These are phyloP conservation scores for Talaromyces liani DNA, from an alignment of 495 filamentous ascomycete genomes.

Conservation along the genomic window DNA sequence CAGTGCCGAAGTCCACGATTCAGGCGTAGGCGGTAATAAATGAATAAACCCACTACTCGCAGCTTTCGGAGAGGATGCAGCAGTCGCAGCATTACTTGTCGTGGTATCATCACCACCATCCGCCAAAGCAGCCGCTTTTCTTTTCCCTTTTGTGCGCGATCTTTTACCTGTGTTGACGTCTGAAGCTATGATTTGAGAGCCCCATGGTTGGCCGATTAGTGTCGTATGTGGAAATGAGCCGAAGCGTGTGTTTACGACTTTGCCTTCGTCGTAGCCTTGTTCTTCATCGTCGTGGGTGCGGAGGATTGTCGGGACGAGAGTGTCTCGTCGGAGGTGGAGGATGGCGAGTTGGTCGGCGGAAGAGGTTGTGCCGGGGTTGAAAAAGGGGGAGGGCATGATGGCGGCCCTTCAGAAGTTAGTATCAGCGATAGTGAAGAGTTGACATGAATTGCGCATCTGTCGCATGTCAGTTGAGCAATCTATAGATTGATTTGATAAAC, in stretches of 20 bases:
- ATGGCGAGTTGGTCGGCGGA: slow-evolving; percentile 57
- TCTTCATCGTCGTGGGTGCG: slow-evolving; percentile 52
- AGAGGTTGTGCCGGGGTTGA: slow-evolving; percentile 54
- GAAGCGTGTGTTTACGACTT: slow-evolving; percentile 86
- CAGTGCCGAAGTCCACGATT: slow-evolving; percentile 83
- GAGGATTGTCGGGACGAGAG: slow-evolving; percentile 67
- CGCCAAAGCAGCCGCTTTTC: slow-evolving; percentile 44
- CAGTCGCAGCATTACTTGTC: neutral
- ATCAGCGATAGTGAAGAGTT: neutral
- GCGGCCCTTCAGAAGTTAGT: neutral
- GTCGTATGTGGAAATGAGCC: slow-evolving; percentile 92
- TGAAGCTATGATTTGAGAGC: slow-evolving; percentile 83
- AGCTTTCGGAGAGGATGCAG: slow-evolving; percentile 28
- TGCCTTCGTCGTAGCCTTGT: slow-evolving; percentile 70
- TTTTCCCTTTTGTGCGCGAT: slow-evolving; percentile 32
- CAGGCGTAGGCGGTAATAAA: slow-evolving; percentile 82
- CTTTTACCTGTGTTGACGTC: slow-evolving; percentile 73
- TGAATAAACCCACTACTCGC: slow-evolving; percentile 84
- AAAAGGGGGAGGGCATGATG: slow-evolving; percentile 57
- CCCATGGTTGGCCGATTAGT: slow-evolving; percentile 75
- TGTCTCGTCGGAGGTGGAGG: slow-evolving; percentile 78
- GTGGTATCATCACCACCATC: slow-evolving; percentile 14
- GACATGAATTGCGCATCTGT: neutral
- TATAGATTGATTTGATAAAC: neutral
- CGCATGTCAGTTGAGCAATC: no score